These are phyloP conservation scores for Blastosporella zonata DNA, from an alignment of 1,284 basidiomycete genomes.

Conservation along the genomic window DNA sequence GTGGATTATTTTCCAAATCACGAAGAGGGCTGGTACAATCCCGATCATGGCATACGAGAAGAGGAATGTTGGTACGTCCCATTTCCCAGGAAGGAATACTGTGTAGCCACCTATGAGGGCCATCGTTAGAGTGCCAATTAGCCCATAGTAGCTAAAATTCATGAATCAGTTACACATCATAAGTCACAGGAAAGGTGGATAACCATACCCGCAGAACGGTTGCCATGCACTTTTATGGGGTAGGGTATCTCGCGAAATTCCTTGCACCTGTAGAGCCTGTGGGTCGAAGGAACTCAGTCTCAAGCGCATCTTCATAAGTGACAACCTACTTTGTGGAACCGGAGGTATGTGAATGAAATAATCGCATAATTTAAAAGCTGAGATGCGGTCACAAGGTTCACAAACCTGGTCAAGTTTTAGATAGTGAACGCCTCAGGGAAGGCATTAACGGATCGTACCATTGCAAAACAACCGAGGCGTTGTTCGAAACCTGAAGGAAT, in stretches of 20 bases:
- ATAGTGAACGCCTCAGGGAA: not conserved
- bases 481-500: slow-evolving; percentile 46
- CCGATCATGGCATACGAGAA: slow-evolving; percentile 58
- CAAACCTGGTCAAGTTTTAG: slow-evolving; percentile 31
- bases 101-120: slow-evolving; percentile 52
- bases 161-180: not conserved
- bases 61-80: slow-evolving; percentile 52
- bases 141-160: slow-evolving; percentile 37
- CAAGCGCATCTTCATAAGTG: not conserved
- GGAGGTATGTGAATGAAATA: slow-evolving; percentile 44
- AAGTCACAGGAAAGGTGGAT: not conserved
- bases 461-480: slow-evolving; percentile 42
- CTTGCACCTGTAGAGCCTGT: slow-evolving; percentile 60
- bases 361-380: slow-evolving; percentile 45
- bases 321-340: slow-evolving; percentile 37
- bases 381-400: slow-evolving; percentile 45
- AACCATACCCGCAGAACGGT: slow-evolving; percentile 47
- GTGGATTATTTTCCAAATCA: slow-evolving; percentile 61
- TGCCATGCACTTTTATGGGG: slow-evolving; percentile 47
- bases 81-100: slow-evolving; percentile 54
- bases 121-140: slow-evolving; percentile 44
- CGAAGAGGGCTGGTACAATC: slow-evolving; percentile 48
- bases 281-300: not conserved
- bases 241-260: slow-evolving; percentile 56
- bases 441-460: slow-evolving; percentile 30